Base-by-base conservation (phyloP, 176 grass and related monocot species). In the Themeda triandra region DNA sequence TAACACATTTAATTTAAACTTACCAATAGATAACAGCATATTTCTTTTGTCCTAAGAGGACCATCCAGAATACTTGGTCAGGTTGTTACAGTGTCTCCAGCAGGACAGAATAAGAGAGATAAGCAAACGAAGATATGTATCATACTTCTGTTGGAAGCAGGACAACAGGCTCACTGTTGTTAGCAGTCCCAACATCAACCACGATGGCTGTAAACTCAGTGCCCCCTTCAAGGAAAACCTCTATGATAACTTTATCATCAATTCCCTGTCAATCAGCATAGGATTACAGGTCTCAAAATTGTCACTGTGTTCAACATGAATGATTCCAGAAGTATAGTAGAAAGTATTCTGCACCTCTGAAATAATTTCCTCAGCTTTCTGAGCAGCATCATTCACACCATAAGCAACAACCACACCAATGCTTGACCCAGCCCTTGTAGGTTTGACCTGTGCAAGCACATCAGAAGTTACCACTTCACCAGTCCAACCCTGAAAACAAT, bases 131-230 rank as follows among this genome's bases (percentile, higher is more conserved):
- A 66, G 10, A 42, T 62, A 23, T 11, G 71, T 28, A 63, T 66
- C 84, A 70, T 92, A 96, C 89, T 85, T 98, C 91, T 45, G 93
- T 98, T 66, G 96, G 96, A 77, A 98, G 91, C 49, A 98, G 81
- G 88, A 90, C 92, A 77, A 98, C 45, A 86, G 93, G 96, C 31
- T 86, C 79, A 67, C 79, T 63, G 30, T 91, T 86, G 89, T 73
- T 84, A 89, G 49, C 76, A 58, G 85, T 71, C 24, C 95, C 93
- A 54, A 79, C 89, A 92, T 98, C 92, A 90, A 98, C 51, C 68
- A 95, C 85, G 28, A 95, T 98, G 21, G 96, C 89, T 76, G 91
- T 95, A 86, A 98, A 98, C 64, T 98, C 96, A 79, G 78, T 90
- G 8, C 93, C 96, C 53, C 92, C 92, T 92, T 93, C 92, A 53